These are phyloP conservation scores for Chalciporus sp. DNA, from an alignment of 1,284 basidiomycete genomes.

Conservation along the genomic window DNA sequence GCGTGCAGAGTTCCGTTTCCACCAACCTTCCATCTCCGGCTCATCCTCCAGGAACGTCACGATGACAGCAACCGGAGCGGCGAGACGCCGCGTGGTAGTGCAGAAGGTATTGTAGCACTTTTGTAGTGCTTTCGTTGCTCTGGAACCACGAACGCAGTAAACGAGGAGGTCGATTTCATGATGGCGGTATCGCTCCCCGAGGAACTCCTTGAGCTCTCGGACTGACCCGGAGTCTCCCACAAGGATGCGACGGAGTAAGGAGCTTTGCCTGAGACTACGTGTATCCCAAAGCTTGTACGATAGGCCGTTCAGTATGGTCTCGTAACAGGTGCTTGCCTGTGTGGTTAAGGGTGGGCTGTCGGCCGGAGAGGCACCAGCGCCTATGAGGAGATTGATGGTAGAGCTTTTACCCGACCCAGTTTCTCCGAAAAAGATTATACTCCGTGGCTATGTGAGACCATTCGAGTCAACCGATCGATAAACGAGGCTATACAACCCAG, in stretches of 20 bases:
- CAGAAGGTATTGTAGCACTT: conserved; percentile 30
- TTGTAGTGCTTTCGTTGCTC: conserved; percentile 13
- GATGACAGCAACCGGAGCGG: conserved; percentile 28
- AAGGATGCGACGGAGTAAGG: conserved; percentile 6
- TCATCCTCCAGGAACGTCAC: conserved; percentile 26
- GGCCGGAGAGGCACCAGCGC: conserved; percentile 2
- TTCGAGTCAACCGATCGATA: background rate
- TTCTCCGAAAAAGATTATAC: conserved; percentile 33
- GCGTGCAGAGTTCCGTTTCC: conserved; percentile 16
- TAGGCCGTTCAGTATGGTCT: conserved; percentile 6
- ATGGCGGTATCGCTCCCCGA: conserved; percentile 20
- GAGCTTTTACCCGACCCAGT: conserved; percentile 34
- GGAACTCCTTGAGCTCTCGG: conserved; percentile 21
- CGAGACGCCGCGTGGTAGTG: conserved; percentile 21
- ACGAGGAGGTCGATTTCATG: conserved; percentile 33
- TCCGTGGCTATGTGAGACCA: background rate
- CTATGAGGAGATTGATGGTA: conserved; percentile 30
- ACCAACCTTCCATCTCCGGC: conserved; percentile 32
- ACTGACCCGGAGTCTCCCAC: conserved; percentile 10
- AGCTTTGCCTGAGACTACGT: conserved; percentile 27
- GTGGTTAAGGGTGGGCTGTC: conserved; percentile 24
- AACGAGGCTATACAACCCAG: too few relatives aligned
- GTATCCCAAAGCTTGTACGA: conserved; percentile 32
- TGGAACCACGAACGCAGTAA: conserved; percentile 27
- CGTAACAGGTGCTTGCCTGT: conserved; percentile 10